A percentile compares a stretch with the other conserved stretches of the same genome.
Conservation (phyloP, 2,329 filamentous ascomycete genomes). For the Sporothrix schenckii region DNA sequence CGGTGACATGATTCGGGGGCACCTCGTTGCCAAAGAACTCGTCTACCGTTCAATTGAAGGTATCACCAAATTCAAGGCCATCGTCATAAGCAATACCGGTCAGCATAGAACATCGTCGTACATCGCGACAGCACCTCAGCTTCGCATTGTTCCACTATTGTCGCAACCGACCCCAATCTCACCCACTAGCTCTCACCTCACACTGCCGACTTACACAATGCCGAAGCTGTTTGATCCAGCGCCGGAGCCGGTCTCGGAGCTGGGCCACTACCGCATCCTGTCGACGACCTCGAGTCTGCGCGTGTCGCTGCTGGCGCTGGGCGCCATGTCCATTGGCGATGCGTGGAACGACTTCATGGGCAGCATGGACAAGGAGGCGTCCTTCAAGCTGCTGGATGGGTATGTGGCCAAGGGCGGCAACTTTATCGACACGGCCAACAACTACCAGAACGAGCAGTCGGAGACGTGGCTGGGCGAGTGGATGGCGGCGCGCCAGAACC, state of each 20-base stretch:
- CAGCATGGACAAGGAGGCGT: conserved; percentile 38
- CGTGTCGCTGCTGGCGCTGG: conserved; percentile 57
- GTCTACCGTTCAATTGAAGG: not conserved
- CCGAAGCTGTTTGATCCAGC: conserved; percentile 17
- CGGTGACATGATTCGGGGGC: not conserved
- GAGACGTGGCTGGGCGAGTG: conserved; percentile 62
- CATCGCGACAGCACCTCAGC: not conserved
- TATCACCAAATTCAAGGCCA: not conserved
- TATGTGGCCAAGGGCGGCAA: conserved; percentile 57
- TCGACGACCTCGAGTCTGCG: conserved; percentile 54
- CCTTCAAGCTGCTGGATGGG: conserved; percentile 39
- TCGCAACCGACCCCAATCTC: not conserved
- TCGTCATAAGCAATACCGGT: not conserved
- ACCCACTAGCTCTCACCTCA: not conserved
- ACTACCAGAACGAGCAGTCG: conserved; percentile 61
- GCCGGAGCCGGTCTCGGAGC: conserved; percentile 46
- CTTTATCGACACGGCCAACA: conserved; percentile 67
- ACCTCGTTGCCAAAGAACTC: not conserved
- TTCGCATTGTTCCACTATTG: not conserved
- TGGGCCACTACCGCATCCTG: conserved; percentile 58
- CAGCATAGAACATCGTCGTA: too few species aligned
- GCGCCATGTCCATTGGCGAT: conserved; percentile 52
- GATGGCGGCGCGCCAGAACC: conserved; percentile 53
- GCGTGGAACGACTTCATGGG: conserved; percentile 38
- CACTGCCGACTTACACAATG: conserved; percentile 11